Conservation (phyloP, 495 filamentous ascomycete genomes). For the Tuber aestivum region DNA sequence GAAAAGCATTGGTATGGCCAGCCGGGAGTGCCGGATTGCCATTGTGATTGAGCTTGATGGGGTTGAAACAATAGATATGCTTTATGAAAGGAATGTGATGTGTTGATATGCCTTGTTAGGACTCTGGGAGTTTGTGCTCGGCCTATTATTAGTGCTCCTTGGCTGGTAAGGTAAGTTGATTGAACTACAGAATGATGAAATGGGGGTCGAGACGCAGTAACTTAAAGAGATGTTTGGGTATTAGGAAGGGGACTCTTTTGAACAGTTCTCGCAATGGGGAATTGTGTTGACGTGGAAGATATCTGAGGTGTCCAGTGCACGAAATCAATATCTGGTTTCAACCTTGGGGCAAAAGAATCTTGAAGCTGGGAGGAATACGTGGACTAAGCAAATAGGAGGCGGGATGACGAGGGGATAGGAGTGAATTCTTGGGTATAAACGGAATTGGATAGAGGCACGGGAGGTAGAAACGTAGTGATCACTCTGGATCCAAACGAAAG, state of each 20-base stretch:
- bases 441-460: slow-evolving; percentile 22
- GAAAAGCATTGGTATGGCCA: slow-evolving; percentile 29
- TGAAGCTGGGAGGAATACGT: slow-evolving; percentile 32
- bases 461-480: slow-evolving; percentile 31
- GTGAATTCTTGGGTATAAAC: slow-evolving; percentile 26
- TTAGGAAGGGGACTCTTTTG: slow-evolving; percentile 23
- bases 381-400: slow-evolving; percentile 30
- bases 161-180: slow-evolving; percentile 6
- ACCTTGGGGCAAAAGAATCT: slow-evolving; percentile 11
- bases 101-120: slow-evolving; percentile 23
- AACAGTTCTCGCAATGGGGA: slow-evolving; percentile 17
- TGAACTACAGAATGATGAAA: slow-evolving; percentile 20
- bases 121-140: slow-evolving; percentile 8
- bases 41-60: slow-evolving; percentile 16
- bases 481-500: slow-evolving; percentile 25
- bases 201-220: slow-evolving; percentile 18
- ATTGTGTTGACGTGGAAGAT: slow-evolving; percentile 35
- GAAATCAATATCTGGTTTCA: slow-evolving; percentile 32
- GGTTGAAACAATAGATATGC: slow-evolving; percentile 12
- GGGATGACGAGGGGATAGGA: slow-evolving; percentile 13
- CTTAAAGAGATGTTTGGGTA: slow-evolving; percentile 33
- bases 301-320: slow-evolving; percentile 29
- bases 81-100: not conserved
- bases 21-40: slow-evolving; percentile 14
- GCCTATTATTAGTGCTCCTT: slow-evolving; percentile 7